Evolutionary conservation across 2,329 filamentous ascomycete genomes (phyloP).

Genomic region (Pezicula carpinea): DNA sequence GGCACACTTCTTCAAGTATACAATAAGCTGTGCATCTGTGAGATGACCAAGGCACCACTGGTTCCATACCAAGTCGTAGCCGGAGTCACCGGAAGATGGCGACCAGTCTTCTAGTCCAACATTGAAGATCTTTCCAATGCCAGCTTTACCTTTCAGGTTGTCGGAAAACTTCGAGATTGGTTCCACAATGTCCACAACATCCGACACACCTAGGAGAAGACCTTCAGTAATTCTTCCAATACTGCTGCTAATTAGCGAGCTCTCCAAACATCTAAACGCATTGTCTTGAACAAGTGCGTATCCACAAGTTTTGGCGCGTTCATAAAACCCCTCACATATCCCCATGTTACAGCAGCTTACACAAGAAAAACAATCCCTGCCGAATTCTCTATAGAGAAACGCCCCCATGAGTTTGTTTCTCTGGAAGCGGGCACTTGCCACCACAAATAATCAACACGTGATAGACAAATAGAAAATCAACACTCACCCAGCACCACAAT

Average conservation of each 20-base stretch:
- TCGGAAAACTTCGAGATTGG: constrained; percentile 78
- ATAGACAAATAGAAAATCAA: neutral
- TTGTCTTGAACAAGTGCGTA: too few species aligned
- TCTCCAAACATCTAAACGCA: too few species aligned
- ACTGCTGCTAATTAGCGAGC: constrained; percentile 33
- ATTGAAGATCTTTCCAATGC: constrained; percentile 61
- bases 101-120: constrained; percentile 72
- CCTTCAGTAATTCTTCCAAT: constrained; percentile 81
- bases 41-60: constrained; percentile 90
- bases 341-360: too few species aligned
- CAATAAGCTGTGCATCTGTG: constrained; percentile 66
- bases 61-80: constrained; percentile 81
- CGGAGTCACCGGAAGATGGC: constrained; percentile 28
- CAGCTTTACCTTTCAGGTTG: constrained; percentile 50
- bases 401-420: too few species aligned
- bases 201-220: constrained; percentile 66
- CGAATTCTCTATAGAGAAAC: too few species aligned
- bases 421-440: too few species aligned
- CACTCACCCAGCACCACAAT: constrained; percentile 35
- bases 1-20: constrained; percentile 60
- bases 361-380: too few species aligned
- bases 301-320: too few species aligned
- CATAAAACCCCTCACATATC: neutral
- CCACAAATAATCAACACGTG: neutral
- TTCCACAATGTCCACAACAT: constrained; percentile 76